phyloP scores from a whole-genome alignment of 2,329 filamentous ascomycete species.

The Elsinoe perseae region DNA sequence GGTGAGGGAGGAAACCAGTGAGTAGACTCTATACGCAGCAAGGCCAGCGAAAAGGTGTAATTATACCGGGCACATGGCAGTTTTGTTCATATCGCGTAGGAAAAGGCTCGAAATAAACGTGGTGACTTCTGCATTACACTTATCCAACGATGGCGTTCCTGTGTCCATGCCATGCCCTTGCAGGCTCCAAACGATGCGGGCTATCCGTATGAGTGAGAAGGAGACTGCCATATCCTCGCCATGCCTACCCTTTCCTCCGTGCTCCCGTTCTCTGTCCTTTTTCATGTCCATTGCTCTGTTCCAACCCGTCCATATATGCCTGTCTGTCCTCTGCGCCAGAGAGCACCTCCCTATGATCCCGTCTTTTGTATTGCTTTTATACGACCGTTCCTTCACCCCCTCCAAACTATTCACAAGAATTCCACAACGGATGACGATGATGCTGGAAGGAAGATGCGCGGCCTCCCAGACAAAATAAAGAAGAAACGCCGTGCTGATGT shows the following conservation, averaged over 20 bases:
- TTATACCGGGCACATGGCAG: background rate
- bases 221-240: background rate
- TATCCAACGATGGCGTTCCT: constrained; percentile 11
- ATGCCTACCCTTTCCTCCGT: background rate
- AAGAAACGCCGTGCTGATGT: constrained; percentile 3
- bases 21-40: too few relatives aligned
- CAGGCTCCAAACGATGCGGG: too few relatives aligned
- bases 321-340: background rate
- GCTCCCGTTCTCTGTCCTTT: background rate
- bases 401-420: constrained; percentile 4
- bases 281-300: background rate
- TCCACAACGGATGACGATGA: background rate
- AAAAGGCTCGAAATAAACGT: background rate
- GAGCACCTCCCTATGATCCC: background rate
- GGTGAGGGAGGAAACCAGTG: background rate
- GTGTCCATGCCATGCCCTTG: background rate
- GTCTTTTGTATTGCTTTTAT: constrained; percentile 7
- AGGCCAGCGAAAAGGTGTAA: background rate
- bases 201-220: too few relatives aligned
- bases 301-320: background rate
- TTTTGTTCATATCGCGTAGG: background rate
- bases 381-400: background rate
- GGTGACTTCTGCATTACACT: background rate
- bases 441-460: background rate
- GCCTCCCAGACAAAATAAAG: background rate